These are phyloP conservation scores for Xerocomus spinulosus DNA, from an alignment of 768 basidiomycete species.

Conservation along the genomic window DNA sequence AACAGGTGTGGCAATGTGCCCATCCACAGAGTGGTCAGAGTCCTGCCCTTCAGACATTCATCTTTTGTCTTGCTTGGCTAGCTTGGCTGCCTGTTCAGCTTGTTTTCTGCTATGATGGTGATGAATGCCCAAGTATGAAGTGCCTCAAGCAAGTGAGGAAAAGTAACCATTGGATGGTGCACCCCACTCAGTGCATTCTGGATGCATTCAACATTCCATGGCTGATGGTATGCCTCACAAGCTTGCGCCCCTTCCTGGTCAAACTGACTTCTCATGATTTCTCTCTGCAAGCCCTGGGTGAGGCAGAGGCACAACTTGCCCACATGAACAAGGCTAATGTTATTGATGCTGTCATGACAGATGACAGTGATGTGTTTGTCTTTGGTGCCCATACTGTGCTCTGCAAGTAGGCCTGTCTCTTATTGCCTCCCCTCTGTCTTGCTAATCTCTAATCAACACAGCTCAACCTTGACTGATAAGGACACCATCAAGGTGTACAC, in stretches of 20 bases:
- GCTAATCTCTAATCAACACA: not conserved
- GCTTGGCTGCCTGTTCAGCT: not conserved
- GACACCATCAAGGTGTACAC: slow-evolving; percentile 1
- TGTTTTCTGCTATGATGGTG: not conserved
- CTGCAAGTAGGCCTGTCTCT: not conserved
- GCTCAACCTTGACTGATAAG: not conserved
- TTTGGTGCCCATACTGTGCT: slow-evolving; percentile 4
- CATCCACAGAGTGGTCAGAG: not conserved
- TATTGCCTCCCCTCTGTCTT: not conserved
- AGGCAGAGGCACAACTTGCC: not conserved
- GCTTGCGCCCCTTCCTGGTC: too few relatives aligned
- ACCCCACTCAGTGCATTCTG: not conserved
- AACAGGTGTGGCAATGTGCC: not conserved
- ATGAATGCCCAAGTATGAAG: not conserved
- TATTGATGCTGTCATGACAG: not conserved
- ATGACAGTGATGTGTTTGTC: slow-evolving; percentile 3
- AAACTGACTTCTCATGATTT: too few relatives aligned
- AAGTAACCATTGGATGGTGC: slow-evolving; percentile 1
- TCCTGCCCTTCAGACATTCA: not conserved
- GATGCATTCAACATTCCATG: not conserved
- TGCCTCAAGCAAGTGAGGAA: not conserved
- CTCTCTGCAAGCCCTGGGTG: not conserved
- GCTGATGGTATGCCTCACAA: not conserved
- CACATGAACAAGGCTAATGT: not conserved
- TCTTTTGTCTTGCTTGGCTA: not conserved